phyloP scores from a whole-genome alignment of 2,329 filamentous ascomycete species.

The Magnaporthiopsis poae region DNA sequence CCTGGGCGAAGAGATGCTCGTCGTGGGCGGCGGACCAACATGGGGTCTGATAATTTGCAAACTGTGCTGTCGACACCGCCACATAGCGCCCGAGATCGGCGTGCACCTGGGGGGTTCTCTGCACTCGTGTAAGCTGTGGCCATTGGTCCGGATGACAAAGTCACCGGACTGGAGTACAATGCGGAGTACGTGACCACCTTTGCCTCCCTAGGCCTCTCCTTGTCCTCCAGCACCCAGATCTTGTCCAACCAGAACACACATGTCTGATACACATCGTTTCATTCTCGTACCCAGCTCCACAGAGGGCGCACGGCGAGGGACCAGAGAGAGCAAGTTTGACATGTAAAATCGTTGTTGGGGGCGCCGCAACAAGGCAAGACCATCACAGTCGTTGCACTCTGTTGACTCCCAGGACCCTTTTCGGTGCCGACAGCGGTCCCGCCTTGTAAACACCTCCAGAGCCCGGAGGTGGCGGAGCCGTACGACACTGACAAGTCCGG shows the following conservation, averaged over 20 bases:
- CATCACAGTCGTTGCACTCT: background rate
- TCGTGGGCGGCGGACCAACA: background rate
- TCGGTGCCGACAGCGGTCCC: background rate
- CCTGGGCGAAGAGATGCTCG: slow-evolving; percentile 13
- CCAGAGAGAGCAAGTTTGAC: slow-evolving; percentile 27
- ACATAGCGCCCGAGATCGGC: slow-evolving; percentile 37
- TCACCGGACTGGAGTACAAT: slow-evolving; percentile 36
- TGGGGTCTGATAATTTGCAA: background rate
- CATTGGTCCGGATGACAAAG: slow-evolving; percentile 30
- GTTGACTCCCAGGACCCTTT: background rate
- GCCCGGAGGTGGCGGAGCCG: slow-evolving; percentile 28
- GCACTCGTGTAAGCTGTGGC: slow-evolving; percentile 38
- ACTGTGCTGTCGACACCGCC: background rate
- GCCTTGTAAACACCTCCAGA: slow-evolving; percentile 17
- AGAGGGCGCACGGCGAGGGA: slow-evolving; percentile 27
- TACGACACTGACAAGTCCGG: slow-evolving; percentile 45
- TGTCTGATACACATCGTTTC: background rate
- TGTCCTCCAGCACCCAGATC: background rate
- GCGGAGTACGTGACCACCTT: slow-evolving; percentile 21
- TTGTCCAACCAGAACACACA: background rate
- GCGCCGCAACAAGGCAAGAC: slow-evolving; percentile 36
- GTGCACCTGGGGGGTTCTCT: slow-evolving; percentile 41
- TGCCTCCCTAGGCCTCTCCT: background rate
- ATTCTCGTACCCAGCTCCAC: slow-evolving; percentile 21
- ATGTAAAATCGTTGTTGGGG: slow-evolving; percentile 38